Percentiles rank a stretch among this genome's conserved stretches.
phyloP scores from a whole-genome alignment of 2,329 filamentous ascomycete genomes.

The Xylariaceae sp. region DNA sequence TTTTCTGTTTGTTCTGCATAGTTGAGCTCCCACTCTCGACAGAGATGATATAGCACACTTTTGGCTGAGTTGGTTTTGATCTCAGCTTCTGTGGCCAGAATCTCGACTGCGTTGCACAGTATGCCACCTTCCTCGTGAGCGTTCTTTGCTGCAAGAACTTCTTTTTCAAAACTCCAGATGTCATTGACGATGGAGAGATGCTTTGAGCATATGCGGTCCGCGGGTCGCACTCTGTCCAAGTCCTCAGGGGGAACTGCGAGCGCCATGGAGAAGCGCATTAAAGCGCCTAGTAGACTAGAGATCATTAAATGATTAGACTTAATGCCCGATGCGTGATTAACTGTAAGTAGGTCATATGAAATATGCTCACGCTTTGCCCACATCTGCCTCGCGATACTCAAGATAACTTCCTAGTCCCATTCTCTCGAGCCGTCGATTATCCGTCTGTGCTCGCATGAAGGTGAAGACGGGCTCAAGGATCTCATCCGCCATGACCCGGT shows the following conservation, averaged over 20 bases:
- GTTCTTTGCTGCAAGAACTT: background rate
- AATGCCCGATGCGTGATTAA: background rate
- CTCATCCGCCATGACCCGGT: background rate
- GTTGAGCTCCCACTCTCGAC: constrained; percentile 6
- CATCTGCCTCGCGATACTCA: constrained; percentile 5
- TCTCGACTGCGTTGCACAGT: constrained; percentile 3
- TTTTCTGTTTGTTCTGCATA: background rate
- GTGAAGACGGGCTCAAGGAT: constrained; percentile 3
- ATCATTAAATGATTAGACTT: background rate
- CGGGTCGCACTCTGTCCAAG: background rate
- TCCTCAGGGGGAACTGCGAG: background rate
- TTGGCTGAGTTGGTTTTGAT: constrained; percentile 1
- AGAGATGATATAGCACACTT: background rate
- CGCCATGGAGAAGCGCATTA: constrained; percentile 1
- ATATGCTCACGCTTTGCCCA: constrained; percentile 5
- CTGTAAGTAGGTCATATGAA: background rate
- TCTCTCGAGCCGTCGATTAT: background rate
- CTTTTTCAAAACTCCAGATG: constrained; percentile 7
- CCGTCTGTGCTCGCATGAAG: constrained; percentile 6
- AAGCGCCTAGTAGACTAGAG: background rate
- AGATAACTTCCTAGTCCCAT: constrained; percentile 5
- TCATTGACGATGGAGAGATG: constrained; percentile 5
- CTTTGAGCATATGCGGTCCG: background rate
- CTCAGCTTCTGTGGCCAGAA: constrained; percentile 1
- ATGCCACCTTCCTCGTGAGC: background rate